Evolutionary conservation across 2,329 filamentous ascomycete species (phyloP).

Genomic region (Cercospora zeae-maydis): DNA sequence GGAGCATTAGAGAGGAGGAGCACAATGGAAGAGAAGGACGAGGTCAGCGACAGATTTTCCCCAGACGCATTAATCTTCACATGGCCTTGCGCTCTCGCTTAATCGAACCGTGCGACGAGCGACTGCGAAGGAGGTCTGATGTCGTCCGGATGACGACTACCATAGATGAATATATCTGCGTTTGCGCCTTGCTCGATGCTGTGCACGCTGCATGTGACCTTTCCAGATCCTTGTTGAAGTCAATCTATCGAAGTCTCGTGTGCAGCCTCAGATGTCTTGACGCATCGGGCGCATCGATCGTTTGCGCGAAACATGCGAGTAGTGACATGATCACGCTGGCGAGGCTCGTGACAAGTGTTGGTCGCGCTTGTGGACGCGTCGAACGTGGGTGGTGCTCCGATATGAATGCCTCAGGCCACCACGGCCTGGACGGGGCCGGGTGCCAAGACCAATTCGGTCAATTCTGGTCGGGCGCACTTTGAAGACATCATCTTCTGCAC

Average conservation of each 20-base stretch:
- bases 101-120: not conserved
- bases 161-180: conserved; percentile 1
- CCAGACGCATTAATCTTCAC: not conserved
- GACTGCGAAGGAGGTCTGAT: not conserved
- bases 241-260: not conserved
- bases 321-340: not conserved
- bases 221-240: not conserved
- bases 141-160: conserved; percentile 1
- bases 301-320: not conserved
- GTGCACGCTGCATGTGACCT: not conserved
- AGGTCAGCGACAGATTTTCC: not conserved
- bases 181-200: not conserved
- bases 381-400: not conserved
- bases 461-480: conserved; percentile 2
- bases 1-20: not conserved
- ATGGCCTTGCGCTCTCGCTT: not conserved
- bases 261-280: not conserved
- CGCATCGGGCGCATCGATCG: not conserved
- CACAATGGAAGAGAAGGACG: not conserved
- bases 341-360: not conserved
- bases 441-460: not conserved
- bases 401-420: not conserved
- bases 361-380: not conserved
- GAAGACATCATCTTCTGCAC: conserved; percentile 3
- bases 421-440: not conserved